A percentile compares a stretch with the other conserved stretches of the same genome.
phyloP scores from a whole-genome alignment of 2,329 filamentous ascomycete genomes.

The Alternaria rosae region DNA sequence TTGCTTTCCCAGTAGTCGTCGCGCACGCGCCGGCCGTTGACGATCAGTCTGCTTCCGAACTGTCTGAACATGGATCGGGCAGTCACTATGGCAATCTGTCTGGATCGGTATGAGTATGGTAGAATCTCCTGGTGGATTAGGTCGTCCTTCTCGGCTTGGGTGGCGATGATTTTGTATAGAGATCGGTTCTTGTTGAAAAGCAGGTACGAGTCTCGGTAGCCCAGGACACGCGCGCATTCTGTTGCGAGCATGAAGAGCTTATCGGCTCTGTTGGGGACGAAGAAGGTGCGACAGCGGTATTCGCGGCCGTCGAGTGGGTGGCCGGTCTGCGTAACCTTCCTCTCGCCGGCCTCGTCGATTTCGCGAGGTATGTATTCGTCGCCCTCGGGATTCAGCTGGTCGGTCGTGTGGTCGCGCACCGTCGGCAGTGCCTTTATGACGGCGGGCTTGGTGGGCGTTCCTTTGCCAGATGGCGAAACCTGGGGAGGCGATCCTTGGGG shows the following conservation, averaged over 20 bases:
- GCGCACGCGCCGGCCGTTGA: slow-evolving; percentile 85
- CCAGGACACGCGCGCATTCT: slow-evolving; percentile 91
- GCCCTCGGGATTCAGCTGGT: slow-evolving; percentile 85
- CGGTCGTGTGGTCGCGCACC: slow-evolving; percentile 95
- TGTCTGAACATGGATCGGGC: slow-evolving; percentile 98
- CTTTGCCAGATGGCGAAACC: slow-evolving; percentile 71
- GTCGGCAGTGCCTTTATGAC: slow-evolving; percentile 94
- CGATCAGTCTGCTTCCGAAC: slow-evolving; percentile 93
- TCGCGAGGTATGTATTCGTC: slow-evolving; percentile 97
- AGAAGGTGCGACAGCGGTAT: slow-evolving; percentile 92
- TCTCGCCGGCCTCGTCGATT: slow-evolving; percentile 90
- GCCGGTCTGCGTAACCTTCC: slow-evolving; percentile 87
- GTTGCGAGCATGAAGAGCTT: slow-evolving; percentile 99
- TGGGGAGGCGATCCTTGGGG: slow-evolving; percentile 64
- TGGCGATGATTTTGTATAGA: slow-evolving; percentile 96
- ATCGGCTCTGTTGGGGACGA: slow-evolving; percentile 86
- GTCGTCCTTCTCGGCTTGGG: slow-evolving; percentile 94
- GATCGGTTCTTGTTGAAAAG: slow-evolving; percentile 99
- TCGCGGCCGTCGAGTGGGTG: slow-evolving; percentile 82
- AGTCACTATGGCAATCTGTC: slow-evolving; percentile 97
- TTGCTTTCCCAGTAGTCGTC: slow-evolving; percentile 99
- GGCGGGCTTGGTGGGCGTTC: slow-evolving; percentile 76
- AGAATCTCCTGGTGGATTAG: slow-evolving; percentile 93
- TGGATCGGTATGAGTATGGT: slow-evolving; percentile 96
- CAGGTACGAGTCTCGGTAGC: slow-evolving; percentile 96